Percentiles rank a stretch among this genome's conserved stretches.
phyloP scores from a whole-genome alignment of 108 stramenopile genomes.

The Stephanodiscus minutulus region DNA sequence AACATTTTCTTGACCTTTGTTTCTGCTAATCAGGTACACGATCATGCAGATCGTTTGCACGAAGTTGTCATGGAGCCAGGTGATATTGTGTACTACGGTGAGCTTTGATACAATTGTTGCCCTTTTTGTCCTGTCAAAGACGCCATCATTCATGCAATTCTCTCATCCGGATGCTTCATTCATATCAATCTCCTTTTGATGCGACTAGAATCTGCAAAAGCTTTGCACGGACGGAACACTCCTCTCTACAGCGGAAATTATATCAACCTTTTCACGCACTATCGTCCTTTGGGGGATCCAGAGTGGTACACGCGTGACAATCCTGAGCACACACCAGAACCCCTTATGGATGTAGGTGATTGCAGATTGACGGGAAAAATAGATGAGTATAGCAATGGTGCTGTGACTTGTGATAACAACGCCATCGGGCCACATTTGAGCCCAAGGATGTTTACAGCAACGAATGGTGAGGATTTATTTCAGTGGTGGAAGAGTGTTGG shows the following conservation, averaged over 20 bases:
- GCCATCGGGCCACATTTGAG: conserved; percentile 53
- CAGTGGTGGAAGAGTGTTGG: conserved; percentile 66
- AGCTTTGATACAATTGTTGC: neutral
- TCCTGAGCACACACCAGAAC: conserved; percentile 55
- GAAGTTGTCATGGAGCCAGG: conserved; percentile 81
- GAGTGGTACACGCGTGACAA: conserved; percentile 55
- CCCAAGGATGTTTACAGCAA: conserved; percentile 57
- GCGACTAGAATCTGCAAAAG: conserved; percentile 69
- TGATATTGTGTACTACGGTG: conserved; percentile 77
- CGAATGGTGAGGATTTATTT: conserved; percentile 55
- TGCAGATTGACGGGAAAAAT: conserved; percentile 43
- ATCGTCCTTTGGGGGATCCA: conserved; percentile 64
- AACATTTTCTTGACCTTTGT: neutral
- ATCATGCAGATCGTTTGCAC: conserved; percentile 64
- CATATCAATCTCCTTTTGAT: neutral
- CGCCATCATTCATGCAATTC: neutral
- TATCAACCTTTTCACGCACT: conserved; percentile 90
- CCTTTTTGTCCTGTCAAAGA: neutral
- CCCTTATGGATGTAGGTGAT: conserved; percentile 56
- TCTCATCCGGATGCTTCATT: neutral
- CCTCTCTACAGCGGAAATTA: conserved; percentile 71
- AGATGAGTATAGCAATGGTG: conserved; percentile 41
- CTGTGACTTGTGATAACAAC: conserved; percentile 58
- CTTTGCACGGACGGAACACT: conserved; percentile 79
- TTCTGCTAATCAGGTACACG: conserved; percentile 39